phyloP scores from a whole-genome alignment of 192 early-diverging fungal genomes.

The Rhizophagus clarus region DNA sequence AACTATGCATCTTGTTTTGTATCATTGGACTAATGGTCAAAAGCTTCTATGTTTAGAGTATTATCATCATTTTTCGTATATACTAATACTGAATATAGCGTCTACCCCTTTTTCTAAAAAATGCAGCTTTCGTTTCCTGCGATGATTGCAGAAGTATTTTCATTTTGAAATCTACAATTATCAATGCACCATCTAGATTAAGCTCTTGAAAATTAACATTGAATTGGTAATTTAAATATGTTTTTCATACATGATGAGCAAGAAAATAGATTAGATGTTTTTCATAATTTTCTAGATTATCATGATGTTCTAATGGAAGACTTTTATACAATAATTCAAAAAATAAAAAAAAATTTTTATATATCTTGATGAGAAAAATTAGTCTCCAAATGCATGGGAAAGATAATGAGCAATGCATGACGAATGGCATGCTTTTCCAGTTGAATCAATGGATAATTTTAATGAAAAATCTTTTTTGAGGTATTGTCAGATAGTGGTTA shows the following conservation, averaged over 20 bases:
- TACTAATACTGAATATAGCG: too few relatives aligned
- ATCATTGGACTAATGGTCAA: neutral
- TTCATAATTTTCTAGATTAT: neutral
- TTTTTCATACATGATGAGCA: neutral
- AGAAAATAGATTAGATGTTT: neutral
- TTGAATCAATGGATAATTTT: too few relatives aligned
- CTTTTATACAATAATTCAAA: neutral
- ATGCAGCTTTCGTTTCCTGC: neutral
- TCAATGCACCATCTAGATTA: too few relatives aligned
- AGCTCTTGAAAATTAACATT: neutral
- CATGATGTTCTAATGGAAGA: neutral
- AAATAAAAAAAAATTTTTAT: neutral
- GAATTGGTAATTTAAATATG: neutral
- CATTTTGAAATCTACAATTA: too few relatives aligned
- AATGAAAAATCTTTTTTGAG: too few relatives aligned
- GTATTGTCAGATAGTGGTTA: too few relatives aligned
- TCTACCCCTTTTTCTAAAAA: neutral
- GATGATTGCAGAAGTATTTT: too few relatives aligned
- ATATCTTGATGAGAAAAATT: neutral
- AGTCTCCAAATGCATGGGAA: neutral
- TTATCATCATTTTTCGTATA: neutral
- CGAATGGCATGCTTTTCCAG: too few relatives aligned
- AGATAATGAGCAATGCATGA: too few relatives aligned
- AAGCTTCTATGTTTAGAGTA: slow-evolving; percentile 4
- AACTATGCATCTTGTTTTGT: neutral